Percentiles rank a stretch among this genome's conserved stretches.
These are phyloP conservation scores for Vitis hybrid DNA, from an alignment of 177 flowering plant species.

Conservation along the genomic window DNA sequence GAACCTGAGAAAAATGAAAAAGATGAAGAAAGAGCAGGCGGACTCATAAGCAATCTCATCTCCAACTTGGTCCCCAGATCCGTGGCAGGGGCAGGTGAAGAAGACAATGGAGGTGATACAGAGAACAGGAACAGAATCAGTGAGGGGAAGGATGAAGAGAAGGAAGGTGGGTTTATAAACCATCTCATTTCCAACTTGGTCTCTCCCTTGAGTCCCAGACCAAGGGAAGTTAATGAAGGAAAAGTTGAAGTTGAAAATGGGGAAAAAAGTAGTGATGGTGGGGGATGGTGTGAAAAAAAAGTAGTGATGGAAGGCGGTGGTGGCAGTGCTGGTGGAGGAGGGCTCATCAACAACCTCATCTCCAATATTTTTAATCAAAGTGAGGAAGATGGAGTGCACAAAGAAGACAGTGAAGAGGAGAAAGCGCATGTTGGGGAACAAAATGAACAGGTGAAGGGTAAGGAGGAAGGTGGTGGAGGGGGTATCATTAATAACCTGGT, in stretches of 20 bases:
- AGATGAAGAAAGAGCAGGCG: background rate
- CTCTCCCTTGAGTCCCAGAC: slow-evolving; percentile 24
- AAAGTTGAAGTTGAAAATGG: slow-evolving; percentile 16
- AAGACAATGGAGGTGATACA: background rate
- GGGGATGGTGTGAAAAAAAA: background rate
- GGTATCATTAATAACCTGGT: slow-evolving; percentile 40
- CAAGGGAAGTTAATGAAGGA: background rate
- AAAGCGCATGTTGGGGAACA: slow-evolving; percentile 6
- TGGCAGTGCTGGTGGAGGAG: slow-evolving; percentile 16
- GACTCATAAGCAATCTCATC: slow-evolving; percentile 8
- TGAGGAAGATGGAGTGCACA: slow-evolving; percentile 15
- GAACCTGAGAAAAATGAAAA: background rate
- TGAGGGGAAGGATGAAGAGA: slow-evolving; percentile 17
- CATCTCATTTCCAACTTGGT: slow-evolving; percentile 31
- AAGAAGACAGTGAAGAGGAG: background rate
- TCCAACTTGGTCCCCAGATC: slow-evolving; percentile 13
- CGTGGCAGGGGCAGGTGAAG: background rate
- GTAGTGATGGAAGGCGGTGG: background rate
- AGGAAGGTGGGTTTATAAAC: slow-evolving; percentile 27
- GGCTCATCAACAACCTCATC: slow-evolving; percentile 23
- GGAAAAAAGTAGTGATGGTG: background rate
- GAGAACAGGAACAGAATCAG: background rate
- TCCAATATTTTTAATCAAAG: slow-evolving; percentile 24
- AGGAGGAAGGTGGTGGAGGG: slow-evolving; percentile 22
- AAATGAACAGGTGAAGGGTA: slow-evolving; percentile 6